phyloP scores from a whole-genome alignment of 768 basidiomycete species.

The Cystofilobasidium macerans region DNA sequence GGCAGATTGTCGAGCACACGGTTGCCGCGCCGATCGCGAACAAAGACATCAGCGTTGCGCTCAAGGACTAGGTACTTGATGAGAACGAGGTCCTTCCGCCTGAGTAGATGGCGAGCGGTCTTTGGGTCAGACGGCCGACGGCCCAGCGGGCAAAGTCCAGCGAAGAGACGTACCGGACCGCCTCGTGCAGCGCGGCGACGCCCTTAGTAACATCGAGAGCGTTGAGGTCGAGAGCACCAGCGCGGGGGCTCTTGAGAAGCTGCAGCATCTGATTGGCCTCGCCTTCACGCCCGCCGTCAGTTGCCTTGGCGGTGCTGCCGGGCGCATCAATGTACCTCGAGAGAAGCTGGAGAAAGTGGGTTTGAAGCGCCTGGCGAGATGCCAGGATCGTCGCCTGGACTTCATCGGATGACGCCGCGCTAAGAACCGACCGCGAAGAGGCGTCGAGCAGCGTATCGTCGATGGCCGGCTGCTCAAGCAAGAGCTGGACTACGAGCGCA shows the following conservation, averaged over 20 bases:
- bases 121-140: background rate
- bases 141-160: background rate
- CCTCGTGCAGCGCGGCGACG: slow-evolving; percentile 71
- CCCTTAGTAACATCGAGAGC: slow-evolving; percentile 67
- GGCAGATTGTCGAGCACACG: slow-evolving; percentile 51
- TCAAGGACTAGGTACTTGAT: slow-evolving; percentile 66
- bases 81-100: slow-evolving; percentile 61
- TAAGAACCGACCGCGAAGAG: slow-evolving; percentile 20
- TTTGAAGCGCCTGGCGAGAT: slow-evolving; percentile 25
- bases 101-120: background rate
- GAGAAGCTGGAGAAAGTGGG: slow-evolving; percentile 58
- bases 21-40: slow-evolving; percentile 63
- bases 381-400: background rate
- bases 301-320: slow-evolving; percentile 42
- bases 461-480: slow-evolving; percentile 67
- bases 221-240: slow-evolving; percentile 60
- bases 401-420: background rate
- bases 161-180: slow-evolving; percentile 44
- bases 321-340: slow-evolving; percentile 63
- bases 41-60: slow-evolving; percentile 80
- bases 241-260: slow-evolving; percentile 60
- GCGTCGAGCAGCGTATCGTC: slow-evolving; percentile 64
- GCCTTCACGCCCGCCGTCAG: slow-evolving; percentile 30
- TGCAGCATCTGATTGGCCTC: slow-evolving; percentile 31
- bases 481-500: slow-evolving; percentile 45